Evolutionary conservation across 2,329 filamentous ascomycete genomes (phyloP), one percentile per base, ranked within the genome.

Genomic region (Chrysosporium keratinophilum): DNA sequence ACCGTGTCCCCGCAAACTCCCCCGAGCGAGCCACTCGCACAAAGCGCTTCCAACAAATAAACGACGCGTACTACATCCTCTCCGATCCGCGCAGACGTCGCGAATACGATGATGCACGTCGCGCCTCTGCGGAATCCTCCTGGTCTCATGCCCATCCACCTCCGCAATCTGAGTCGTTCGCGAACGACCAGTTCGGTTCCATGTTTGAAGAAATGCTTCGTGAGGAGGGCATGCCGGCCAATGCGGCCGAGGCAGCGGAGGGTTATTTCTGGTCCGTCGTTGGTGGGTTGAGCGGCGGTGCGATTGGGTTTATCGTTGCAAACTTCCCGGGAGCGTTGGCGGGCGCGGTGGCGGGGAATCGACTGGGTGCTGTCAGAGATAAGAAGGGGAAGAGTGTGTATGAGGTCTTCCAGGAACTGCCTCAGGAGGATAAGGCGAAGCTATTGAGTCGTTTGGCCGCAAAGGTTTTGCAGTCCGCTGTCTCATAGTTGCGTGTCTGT

Each of bases 341-440:
- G 0, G 93, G 93, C 2, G 88, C 88, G 1, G 90, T 96, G 1
- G 91, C 90, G 0, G 93, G 93, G 10, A 97, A 96, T 71, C 74
- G 90, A 50, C 72, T 97, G n/a, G 93, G 93, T 0, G 87, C 88
- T 5, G 81, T 98, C 17, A 78, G 93, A 54, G 93, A 98, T 71
- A 82, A 86, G 33, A 89, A 83, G 71, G 90, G 90, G 19, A 97
- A 96, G 82, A 95, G 88, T 65, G 93, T 98, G 5, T 97, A 94
- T 70, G 77, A 83, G 28, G 93, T 96, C 14, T 97, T 91, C 68
- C 64, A 88, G 76, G 87, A 95, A 62, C 74, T 98, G 64, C 89
- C 89, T 49, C 85, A 88, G 69, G 78, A 77, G 49, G 90, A 95
- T 64, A 85, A 88, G 65, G 83, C 88, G 52, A 83, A 82, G 68